A percentile compares a stretch with the other conserved stretches of the same genome.
Evolutionary conservation across 2,329 filamentous ascomycete genomes (phyloP).

Genomic region (Xylaria sp.): DNA sequence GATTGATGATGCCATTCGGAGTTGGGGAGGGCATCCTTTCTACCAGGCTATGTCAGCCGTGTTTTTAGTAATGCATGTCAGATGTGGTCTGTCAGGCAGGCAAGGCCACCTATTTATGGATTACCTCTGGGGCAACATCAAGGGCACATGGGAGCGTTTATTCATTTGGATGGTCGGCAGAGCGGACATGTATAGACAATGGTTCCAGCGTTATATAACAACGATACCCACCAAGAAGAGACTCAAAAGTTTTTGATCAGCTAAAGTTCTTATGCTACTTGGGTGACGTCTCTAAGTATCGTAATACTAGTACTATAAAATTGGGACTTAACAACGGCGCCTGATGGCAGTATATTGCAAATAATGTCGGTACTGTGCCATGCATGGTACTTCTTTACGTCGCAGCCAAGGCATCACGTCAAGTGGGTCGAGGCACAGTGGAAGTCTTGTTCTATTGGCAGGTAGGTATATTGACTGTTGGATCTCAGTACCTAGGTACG

Average conservation of each 20-base stretch:
- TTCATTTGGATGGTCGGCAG: conserved; percentile 29
- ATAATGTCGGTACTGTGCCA: not conserved
- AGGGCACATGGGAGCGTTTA: conserved; percentile 24
- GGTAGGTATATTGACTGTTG: too few relatives aligned
- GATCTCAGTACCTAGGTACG: too few relatives aligned
- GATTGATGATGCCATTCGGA: conserved; percentile 21
- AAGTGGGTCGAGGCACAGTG: not conserved
- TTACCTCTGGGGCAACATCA: not conserved
- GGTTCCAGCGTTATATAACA: conserved; percentile 30
- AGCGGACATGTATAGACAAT: conserved; percentile 35
- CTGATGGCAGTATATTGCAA: not conserved
- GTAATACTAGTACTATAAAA: not conserved
- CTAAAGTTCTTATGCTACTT: not conserved
- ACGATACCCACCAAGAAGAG: conserved; percentile 36
- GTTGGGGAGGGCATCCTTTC: conserved; percentile 19
- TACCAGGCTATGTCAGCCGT: conserved; percentile 8
- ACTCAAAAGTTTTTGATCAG: conserved; percentile 26
- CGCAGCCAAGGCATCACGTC: not conserved
- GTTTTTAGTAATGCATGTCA: conserved; percentile 10
- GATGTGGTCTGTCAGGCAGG: not conserved
- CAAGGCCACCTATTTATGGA: not conserved
- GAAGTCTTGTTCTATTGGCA: conserved; percentile 16
- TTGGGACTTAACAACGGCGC: not conserved
- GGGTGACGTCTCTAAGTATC: not conserved
- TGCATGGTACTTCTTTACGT: conserved; percentile 14